phyloP scores from a whole-genome alignment of 164 flowering plant species.

The Stephania yunnanensis region DNA sequence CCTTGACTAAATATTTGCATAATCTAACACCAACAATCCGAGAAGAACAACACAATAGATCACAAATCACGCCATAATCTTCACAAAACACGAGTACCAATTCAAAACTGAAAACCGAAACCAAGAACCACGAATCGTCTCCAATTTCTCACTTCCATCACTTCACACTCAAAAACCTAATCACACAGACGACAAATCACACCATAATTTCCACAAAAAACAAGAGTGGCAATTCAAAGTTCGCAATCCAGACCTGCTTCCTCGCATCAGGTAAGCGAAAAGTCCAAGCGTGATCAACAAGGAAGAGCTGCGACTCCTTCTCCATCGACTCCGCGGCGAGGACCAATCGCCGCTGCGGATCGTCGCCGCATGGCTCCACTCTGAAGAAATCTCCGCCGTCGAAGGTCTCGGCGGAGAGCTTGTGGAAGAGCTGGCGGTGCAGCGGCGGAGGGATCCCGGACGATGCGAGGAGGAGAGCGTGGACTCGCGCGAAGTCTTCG shows the following conservation, averaged over 20 bases:
- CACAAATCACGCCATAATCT: background rate
- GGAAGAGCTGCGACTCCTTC: slow-evolving; percentile 63
- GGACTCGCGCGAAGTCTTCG: slow-evolving; percentile 69
- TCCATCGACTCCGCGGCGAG: slow-evolving; percentile 47
- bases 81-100: background rate
- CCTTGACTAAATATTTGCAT: too few relatives aligned
- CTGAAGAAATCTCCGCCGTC: slow-evolving; percentile 78
- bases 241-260: slow-evolving; percentile 49
- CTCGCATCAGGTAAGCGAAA: slow-evolving; percentile 85
- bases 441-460: slow-evolving; percentile 71
- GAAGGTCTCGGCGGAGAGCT: slow-evolving; percentile 68
- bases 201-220: background rate
- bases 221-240: background rate
- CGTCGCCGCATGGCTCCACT: slow-evolving; percentile 68
- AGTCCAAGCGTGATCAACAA: slow-evolving; percentile 95
- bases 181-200: background rate
- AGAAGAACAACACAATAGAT: background rate
- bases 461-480: slow-evolving; percentile 64
- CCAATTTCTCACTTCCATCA: too few relatives aligned
- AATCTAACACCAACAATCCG: too few relatives aligned
- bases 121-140: too few relatives aligned
- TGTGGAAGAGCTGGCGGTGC: slow-evolving; percentile 54
- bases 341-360: slow-evolving; percentile 61
- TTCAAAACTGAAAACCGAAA: too few relatives aligned
- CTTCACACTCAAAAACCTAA: too few relatives aligned